Evolutionary conservation across 1,139 yeast species (phyloP).

Genomic region (Martiniozyma asiatica): DNA sequence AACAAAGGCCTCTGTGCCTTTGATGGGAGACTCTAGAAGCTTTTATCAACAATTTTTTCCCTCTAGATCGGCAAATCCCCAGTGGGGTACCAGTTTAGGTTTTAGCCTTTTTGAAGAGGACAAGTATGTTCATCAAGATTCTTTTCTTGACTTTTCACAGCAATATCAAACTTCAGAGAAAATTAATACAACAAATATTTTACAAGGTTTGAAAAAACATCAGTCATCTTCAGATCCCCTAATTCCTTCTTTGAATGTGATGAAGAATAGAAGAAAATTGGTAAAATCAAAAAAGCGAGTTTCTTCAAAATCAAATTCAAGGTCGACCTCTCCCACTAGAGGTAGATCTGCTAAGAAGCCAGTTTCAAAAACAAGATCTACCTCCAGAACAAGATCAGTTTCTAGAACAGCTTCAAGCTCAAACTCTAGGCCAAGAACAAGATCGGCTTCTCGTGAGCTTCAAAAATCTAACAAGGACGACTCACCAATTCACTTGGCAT

Average conservation of each 20-base stretch:
- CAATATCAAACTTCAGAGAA: neutral
- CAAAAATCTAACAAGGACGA: neutral
- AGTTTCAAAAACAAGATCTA: neutral
- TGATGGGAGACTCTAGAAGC: slow-evolving; percentile 1
- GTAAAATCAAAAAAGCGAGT: too few relatives aligned
- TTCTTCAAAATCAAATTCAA: too few relatives aligned
- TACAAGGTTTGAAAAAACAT: too few relatives aligned
- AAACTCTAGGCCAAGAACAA: slow-evolving; percentile 5
- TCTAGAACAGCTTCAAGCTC: slow-evolving; percentile 5
- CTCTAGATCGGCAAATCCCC: neutral
- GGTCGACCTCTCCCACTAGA: too few relatives aligned
- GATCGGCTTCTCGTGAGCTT: slow-evolving; percentile 5
- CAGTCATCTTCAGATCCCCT: too few relatives aligned
- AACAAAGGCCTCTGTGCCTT: slow-evolving; percentile 1
- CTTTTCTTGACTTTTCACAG: slow-evolving; percentile 1
- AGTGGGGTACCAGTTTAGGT: neutral
- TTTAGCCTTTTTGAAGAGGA: slow-evolving; percentile 1
- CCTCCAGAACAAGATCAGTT: slow-evolving; percentile 4
- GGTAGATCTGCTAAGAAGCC: too few relatives aligned
- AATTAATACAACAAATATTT: too few relatives aligned
- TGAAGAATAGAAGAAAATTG: too few relatives aligned
- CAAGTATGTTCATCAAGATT: slow-evolving; percentile 1
- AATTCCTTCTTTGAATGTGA: too few relatives aligned
- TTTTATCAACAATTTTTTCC: slow-evolving; percentile 2
- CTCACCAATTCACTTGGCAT: too few relatives aligned